Evolutionary conservation across 1,284 basidiomycete species (phyloP).

Genomic region (Microbotryum saponariae): DNA sequence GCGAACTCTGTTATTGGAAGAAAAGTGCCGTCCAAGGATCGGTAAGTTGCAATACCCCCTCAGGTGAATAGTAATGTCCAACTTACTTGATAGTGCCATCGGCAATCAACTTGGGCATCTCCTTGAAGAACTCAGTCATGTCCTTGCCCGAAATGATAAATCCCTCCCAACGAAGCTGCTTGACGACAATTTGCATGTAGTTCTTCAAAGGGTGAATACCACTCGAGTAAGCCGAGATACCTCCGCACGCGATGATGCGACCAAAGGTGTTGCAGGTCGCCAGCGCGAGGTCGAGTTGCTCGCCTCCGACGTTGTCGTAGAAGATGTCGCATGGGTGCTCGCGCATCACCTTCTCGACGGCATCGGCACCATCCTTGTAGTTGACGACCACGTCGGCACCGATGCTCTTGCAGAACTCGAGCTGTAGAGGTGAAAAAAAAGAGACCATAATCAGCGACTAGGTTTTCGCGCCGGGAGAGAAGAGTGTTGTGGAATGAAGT

Average conservation of each 20-base stretch:
- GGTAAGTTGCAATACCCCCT: too few relatives aligned
- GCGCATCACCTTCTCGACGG: conserved; percentile 49
- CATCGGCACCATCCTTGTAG: conserved; percentile 49
- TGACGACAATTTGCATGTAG: conserved; percentile 54
- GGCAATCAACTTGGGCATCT: conserved; percentile 50
- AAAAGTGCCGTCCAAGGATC: not conserved
- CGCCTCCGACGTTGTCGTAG: conserved; percentile 77
- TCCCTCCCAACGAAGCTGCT: conserved; percentile 54
- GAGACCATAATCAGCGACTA: conserved; percentile 41
- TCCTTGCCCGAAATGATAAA: conserved; percentile 56
- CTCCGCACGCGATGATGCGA: conserved; percentile 62
- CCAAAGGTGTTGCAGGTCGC: conserved; percentile 59
- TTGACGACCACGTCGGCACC: conserved; percentile 76
- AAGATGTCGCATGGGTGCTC: conserved; percentile 58
- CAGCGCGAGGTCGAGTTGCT: conserved; percentile 48
- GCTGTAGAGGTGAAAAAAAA: conserved; percentile 12
- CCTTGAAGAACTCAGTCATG: conserved; percentile 38
- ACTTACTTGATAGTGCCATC: conserved; percentile 60
- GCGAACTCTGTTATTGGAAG: conserved; percentile 3
- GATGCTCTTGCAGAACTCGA: conserved; percentile 65
- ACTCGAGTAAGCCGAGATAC: conserved; percentile 46
- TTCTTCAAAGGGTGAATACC: conserved; percentile 37
- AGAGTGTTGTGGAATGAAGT: too few relatives aligned
- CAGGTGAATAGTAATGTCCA: too few relatives aligned
- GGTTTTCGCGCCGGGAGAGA: conserved; percentile 44